Conservation (phyloP, 2,329 filamentous ascomycete species). For the Phialophora expanda region DNA sequence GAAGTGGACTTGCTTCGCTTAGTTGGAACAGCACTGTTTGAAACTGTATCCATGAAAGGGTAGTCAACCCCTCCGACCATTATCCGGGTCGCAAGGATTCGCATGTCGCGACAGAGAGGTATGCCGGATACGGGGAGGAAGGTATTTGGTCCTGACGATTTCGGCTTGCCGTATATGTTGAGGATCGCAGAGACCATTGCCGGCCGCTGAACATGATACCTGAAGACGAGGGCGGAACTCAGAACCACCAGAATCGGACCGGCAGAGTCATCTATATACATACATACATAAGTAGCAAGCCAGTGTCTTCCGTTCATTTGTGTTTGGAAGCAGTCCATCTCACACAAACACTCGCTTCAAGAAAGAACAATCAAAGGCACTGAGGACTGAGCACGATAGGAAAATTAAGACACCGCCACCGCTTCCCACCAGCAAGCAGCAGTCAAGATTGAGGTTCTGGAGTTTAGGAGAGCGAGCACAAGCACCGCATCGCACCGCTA, state of each 20-base stretch:
- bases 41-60: not conserved
- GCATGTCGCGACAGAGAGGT: not conserved
- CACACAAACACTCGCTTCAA: too few species aligned
- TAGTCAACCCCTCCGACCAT: not conserved
- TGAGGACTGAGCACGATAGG: too few species aligned
- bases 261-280: not conserved
- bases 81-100: not conserved
- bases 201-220: not conserved
- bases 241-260: not conserved
- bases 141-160: not conserved
- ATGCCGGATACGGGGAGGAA: not conserved
- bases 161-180: not conserved
- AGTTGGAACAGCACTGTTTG: too few species aligned
- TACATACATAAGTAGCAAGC: too few species aligned
- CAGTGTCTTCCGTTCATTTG: too few species aligned
- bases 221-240: not conserved
- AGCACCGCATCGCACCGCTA: too few species aligned
- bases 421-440: too few species aligned
- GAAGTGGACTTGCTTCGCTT: not conserved
- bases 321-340: too few species aligned
- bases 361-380: too few species aligned
- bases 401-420: too few species aligned
- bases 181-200: not conserved
- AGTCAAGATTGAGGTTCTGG: too few species aligned
- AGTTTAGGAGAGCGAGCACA: too few species aligned